Conservation (phyloP, 192 early-diverging fungal genomes). For the Globomyces pollinis-pini region DNA sequence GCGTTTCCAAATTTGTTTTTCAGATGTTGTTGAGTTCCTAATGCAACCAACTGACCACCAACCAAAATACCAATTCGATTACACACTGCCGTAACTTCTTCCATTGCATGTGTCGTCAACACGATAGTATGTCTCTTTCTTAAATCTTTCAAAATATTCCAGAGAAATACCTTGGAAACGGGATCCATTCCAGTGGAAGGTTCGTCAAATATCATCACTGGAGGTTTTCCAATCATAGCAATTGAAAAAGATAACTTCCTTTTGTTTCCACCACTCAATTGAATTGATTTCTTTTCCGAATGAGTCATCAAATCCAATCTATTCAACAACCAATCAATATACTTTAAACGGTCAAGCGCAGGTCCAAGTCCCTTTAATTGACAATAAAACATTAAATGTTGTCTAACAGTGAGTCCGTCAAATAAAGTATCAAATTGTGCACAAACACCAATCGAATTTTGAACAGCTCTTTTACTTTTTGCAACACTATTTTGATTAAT, state of each 20-base stretch:
- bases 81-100: conserved; percentile 43
- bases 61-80: conserved; percentile 27
- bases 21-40: conserved; percentile 22
- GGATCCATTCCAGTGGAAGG: conserved; percentile 57
- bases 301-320: neutral
- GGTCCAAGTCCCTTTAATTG: conserved; percentile 62
- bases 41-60: conserved; percentile 19
- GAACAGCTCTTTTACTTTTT: conserved; percentile 25
- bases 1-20: conserved; percentile 29
- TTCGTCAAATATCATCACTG: conserved; percentile 42
- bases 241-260: conserved; percentile 63
- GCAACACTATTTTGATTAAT: too few species aligned
- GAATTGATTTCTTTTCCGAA: neutral
- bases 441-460: conserved; percentile 66
- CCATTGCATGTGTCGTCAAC: conserved; percentile 46
- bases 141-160: conserved; percentile 39
- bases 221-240: conserved; percentile 66
- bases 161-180: conserved; percentile 36
- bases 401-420: conserved; percentile 61
- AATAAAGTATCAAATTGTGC: conserved; percentile 72
- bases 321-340: neutral
- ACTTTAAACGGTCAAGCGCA: neutral
- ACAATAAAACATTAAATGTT: conserved; percentile 65
- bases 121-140: neutral
- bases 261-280: conserved; percentile 61